phyloP scores from a whole-genome alignment of 345 rosid genomes.

The Salix udensis region DNA sequence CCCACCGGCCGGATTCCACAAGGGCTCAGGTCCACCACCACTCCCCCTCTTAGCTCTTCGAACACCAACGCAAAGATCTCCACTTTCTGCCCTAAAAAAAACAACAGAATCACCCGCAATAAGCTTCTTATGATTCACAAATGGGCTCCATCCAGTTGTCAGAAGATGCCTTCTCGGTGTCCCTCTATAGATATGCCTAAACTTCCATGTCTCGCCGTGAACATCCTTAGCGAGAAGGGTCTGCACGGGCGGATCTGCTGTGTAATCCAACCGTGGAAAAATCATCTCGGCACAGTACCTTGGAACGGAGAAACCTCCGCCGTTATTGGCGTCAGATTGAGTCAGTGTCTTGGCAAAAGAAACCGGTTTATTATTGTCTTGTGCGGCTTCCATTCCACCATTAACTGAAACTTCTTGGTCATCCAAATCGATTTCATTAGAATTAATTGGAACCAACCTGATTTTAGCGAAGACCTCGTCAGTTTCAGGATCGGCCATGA shows the following conservation, averaged over 20 bases:
- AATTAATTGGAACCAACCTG: conserved; percentile 10
- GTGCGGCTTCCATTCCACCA: conserved; percentile 3
- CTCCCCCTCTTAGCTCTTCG: conserved; percentile 64
- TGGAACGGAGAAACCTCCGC: conserved; percentile 98
- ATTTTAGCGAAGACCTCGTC: conserved; percentile 29
- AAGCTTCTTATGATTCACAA: conserved; percentile 95
- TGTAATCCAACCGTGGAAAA: conserved; percentile 79
- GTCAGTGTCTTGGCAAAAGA: conserved; percentile 95
- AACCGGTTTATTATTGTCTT: conserved; percentile 44
- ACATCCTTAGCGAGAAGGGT: conserved; percentile 88
- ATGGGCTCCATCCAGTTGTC: conserved; percentile 98
- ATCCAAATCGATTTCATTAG: conserved; percentile 19
- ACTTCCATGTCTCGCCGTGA: conserved; percentile 88
- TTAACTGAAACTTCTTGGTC: conserved; percentile 20
- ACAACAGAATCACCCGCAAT: conserved; percentile 96
- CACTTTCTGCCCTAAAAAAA: conserved; percentile 75
- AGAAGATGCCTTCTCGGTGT: conserved; percentile 92
- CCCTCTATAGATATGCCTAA: conserved; percentile 92
- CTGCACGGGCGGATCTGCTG: conserved; percentile 94
- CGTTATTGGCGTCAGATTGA: conserved; percentile 96
- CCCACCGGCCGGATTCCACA: conserved; percentile 38
- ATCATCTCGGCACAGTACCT: conserved; percentile 96
- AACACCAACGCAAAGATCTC: conserved; percentile 91
- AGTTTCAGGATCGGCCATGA: conserved; percentile 34
- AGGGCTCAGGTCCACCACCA: conserved; percentile 49